A percentile compares a stretch with the other conserved stretches of the same genome.
These are phyloP conservation scores for Geotrichum histeridarum DNA, from an alignment of 1,139 yeast species.

Conservation along the genomic window DNA sequence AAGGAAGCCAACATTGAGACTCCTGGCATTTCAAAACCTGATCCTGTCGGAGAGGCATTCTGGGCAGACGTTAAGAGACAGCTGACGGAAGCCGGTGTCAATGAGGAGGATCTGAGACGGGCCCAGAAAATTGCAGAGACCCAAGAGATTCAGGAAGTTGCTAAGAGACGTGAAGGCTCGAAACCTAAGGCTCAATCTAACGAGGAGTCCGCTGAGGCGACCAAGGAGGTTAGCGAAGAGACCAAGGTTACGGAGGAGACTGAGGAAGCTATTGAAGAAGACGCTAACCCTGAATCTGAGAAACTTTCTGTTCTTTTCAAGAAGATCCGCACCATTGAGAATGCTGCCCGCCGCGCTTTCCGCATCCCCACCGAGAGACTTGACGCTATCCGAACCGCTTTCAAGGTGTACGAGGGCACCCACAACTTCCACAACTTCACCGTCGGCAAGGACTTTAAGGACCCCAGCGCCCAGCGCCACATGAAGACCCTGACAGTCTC, in stretches of 20 bases:
- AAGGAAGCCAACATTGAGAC: conserved; percentile 47
- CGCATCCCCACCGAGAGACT: conserved; percentile 61
- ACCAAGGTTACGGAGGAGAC: conserved; percentile 32
- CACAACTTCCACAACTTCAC: conserved; percentile 97
- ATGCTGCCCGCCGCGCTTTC: conserved; percentile 60
- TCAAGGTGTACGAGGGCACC: conserved; percentile 73
- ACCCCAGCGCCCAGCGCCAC: conserved; percentile 75
- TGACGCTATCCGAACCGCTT: conserved; percentile 57
- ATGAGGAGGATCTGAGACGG: conserved; percentile 37
- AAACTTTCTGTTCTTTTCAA: conserved; percentile 43
- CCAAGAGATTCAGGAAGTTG: conserved; percentile 24
- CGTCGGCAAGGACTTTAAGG: conserved; percentile 78
- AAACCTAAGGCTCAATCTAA: conserved; percentile 26
- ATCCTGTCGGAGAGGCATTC: conserved; percentile 64
- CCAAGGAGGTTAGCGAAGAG: conserved; percentile 21
- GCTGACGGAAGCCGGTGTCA: conserved; percentile 31
- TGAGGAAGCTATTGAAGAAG: conserved; percentile 23
- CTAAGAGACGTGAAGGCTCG: conserved; percentile 28
- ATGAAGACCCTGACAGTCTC: conserved; percentile 76
- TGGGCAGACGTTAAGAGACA: conserved; percentile 53
- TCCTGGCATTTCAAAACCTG: conserved; percentile 59
- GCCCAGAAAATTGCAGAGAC: conserved; percentile 35
- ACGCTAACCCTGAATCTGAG: conserved; percentile 36
- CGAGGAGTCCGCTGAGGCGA: conserved; percentile 32
- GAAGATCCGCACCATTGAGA: conserved; percentile 61